These are phyloP conservation scores for Eucalyptus dawsonii DNA, from an alignment of 345 rosid species.

Conservation along the genomic window DNA sequence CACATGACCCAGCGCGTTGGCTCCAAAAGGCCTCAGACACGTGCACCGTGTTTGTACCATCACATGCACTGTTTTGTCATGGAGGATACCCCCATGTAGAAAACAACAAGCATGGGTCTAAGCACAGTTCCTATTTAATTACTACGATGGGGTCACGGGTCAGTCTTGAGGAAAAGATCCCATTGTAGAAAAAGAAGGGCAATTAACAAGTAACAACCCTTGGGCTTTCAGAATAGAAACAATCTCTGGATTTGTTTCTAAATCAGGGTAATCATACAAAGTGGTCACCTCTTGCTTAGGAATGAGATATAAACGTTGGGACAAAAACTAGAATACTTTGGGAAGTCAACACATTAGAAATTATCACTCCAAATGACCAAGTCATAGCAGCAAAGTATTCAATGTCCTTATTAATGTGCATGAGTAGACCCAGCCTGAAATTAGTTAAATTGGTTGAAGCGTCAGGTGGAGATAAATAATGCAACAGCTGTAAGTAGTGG, in stretches of 20 bases:
- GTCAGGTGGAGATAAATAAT: neutral
- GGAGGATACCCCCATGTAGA: neutral
- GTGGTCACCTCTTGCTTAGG: neutral
- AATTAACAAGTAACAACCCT: neutral
- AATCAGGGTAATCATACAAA: neutral
- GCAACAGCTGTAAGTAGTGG: neutral
- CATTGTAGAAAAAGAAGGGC: neutral
- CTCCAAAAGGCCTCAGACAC: neutral
- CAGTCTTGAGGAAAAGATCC: neutral
- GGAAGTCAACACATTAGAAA: neutral
- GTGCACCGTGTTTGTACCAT: neutral
- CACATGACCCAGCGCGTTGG: neutral
- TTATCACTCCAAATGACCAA: neutral
- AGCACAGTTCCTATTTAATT: neutral
- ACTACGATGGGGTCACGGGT: neutral
- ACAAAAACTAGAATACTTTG: neutral
- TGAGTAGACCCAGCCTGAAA: neutral
- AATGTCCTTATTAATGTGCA: neutral
- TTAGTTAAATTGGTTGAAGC: neutral
- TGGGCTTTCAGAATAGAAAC: neutral
- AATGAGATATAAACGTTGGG: neutral
- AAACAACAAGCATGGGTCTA: neutral
- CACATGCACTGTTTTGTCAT: neutral
- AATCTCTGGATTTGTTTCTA: neutral
- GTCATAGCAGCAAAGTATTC: neutral